Conservation (phyloP, 176 grass and related monocot species). For the Eragrostis curvula region DNA sequence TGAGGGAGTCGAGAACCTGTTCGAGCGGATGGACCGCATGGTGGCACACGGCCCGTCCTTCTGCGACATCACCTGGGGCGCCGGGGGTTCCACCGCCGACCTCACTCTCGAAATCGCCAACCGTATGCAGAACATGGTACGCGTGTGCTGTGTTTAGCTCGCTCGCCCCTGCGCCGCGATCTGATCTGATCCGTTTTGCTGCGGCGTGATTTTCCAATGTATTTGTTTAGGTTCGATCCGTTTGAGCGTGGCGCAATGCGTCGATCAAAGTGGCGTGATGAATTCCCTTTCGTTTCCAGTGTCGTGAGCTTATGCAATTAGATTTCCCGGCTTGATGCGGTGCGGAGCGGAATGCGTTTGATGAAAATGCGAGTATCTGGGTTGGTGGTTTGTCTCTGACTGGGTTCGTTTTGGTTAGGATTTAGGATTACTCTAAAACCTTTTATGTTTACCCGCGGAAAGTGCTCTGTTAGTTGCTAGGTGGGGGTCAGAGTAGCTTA, state of each 20-base stretch:
- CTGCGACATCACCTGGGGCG: conserved; percentile 98
- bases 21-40: conserved; percentile 95
- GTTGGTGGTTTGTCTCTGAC: not conserved
- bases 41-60: conserved; percentile 78
- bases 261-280: not conserved
- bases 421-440: not conserved
- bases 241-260: not conserved
- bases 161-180: conserved; percentile 19
- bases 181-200: conserved; percentile 42
- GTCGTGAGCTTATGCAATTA: not conserved
- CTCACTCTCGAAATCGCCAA: conserved; percentile 85
- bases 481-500: not conserved
- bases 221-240: not conserved
- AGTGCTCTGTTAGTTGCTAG: not conserved
- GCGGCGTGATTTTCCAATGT: not conserved
- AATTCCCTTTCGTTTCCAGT: not conserved
- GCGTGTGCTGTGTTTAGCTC: not conserved
- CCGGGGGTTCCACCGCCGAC: conserved; percentile 90
- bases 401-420: not conserved
- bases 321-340: not conserved
- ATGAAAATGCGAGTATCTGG: conserved; percentile 24
- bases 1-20: conserved; percentile 90
- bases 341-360: not conserved
- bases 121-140: conserved; percentile 95
- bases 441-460: not conserved